Conservation (phyloP, 768 basidiomycete genomes). For the Saitozyma sp. region DNA sequence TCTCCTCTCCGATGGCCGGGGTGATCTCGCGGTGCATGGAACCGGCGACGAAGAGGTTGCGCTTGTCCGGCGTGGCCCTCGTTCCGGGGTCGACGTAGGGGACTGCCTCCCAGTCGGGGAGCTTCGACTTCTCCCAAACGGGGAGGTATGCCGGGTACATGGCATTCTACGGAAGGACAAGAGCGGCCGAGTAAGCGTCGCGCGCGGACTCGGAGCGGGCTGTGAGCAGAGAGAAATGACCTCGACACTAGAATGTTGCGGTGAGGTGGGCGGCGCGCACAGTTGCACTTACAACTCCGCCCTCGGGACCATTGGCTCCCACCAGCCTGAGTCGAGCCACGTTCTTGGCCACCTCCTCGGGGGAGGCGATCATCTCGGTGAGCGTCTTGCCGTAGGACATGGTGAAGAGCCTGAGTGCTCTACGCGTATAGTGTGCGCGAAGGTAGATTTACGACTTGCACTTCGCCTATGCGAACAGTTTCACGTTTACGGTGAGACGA, state of each 20-base stretch:
- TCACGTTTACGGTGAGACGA: too few species aligned
- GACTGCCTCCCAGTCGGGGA: conserved; percentile 26
- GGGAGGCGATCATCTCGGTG: conserved; percentile 4
- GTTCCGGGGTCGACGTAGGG: conserved; percentile 14
- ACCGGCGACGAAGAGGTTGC: conserved; percentile 5
- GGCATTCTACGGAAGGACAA: background rate
- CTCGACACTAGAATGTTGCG: too few species aligned
- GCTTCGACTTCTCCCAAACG: conserved; percentile 14
- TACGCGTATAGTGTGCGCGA: background rate
- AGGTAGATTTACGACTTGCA: background rate
- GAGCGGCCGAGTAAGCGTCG: too few species aligned
- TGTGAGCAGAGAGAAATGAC: too few species aligned
- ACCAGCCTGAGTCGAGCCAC: background rate
- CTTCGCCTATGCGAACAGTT: background rate
- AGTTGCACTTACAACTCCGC: background rate
- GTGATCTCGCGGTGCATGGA: conserved; percentile 2
- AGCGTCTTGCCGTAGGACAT: background rate
- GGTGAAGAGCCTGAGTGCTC: background rate
- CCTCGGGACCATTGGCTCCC: conserved; percentile 1
- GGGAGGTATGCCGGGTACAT: conserved; percentile 23
- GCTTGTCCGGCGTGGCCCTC: conserved; percentile 11
- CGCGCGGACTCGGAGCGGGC: too few species aligned
- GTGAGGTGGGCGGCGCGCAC: too few species aligned
- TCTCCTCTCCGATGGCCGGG: conserved; percentile 17
- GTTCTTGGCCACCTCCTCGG: conserved; percentile 4